These are phyloP conservation scores for Phyllosticta citrichinensis DNA, from an alignment of 2,329 filamentous ascomycete species.

Conservation along the genomic window DNA sequence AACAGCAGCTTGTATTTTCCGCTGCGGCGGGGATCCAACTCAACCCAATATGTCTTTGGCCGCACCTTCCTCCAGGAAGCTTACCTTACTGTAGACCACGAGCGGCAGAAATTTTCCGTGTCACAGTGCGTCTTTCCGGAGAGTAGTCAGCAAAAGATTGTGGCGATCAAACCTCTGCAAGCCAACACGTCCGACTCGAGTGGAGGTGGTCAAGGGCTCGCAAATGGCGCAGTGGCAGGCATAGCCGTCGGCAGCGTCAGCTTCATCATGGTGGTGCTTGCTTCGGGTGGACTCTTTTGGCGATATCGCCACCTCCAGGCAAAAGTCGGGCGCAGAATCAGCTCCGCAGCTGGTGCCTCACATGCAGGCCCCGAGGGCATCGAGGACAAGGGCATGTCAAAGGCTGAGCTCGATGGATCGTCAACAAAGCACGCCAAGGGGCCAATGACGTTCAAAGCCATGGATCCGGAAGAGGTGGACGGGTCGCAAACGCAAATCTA, in stretches of 20 bases:
- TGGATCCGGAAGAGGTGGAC: slow-evolving; percentile 21
- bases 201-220: slow-evolving; percentile 1
- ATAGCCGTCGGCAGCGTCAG: slow-evolving; percentile 33
- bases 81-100: slow-evolving; percentile 40
- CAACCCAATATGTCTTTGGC: slow-evolving; percentile 51
- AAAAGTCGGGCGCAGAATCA: background rate
- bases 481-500: slow-evolving; percentile 30
- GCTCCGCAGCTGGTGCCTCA: background rate
- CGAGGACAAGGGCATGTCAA: slow-evolving; percentile 24
- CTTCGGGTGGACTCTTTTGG: slow-evolving; percentile 24
- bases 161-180: slow-evolving; percentile 23
- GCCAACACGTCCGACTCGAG: background rate
- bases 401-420: slow-evolving; percentile 31
- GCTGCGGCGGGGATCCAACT: slow-evolving; percentile 46
- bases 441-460: slow-evolving; percentile 2
- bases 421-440: background rate
- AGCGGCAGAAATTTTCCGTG: slow-evolving; percentile 37
- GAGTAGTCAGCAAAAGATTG: slow-evolving; percentile 19
- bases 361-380: slow-evolving; percentile 14
- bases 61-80: slow-evolving; percentile 62
- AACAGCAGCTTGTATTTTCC: slow-evolving; percentile 59
- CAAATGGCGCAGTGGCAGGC: slow-evolving; percentile 33
- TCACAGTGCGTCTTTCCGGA: slow-evolving; percentile 29
- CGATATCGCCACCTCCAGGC: slow-evolving; percentile 3
- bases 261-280: slow-evolving; percentile 19